Percentiles rank a stretch among this genome's conserved stretches.
Evolutionary conservation across 331 rosid genomes (phyloP).

Genomic region (Malus hybrid): DNA sequence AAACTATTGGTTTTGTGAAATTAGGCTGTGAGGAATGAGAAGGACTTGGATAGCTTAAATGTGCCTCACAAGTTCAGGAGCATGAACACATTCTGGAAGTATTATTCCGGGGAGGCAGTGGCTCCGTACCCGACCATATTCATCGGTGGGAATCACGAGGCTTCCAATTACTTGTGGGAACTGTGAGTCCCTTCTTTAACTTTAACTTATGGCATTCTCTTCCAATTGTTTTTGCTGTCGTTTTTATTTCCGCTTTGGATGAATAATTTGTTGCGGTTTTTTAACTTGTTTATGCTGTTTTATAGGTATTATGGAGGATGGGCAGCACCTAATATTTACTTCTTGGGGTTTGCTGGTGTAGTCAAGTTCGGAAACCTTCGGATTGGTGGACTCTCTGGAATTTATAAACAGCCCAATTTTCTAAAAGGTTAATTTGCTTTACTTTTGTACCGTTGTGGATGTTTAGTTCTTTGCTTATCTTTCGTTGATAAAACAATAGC

Average conservation of each 20-base stretch:
- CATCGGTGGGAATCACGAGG: slow-evolving; percentile 96
- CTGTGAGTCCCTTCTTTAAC: slow-evolving; percentile 44
- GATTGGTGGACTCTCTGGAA: slow-evolving; percentile 93
- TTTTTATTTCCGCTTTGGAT: background rate
- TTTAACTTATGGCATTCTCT: background rate
- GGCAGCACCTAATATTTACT: slow-evolving; percentile 94
- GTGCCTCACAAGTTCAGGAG: slow-evolving; percentile 53
- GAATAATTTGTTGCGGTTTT: background rate
- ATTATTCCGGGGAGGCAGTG: slow-evolving; percentile 68
- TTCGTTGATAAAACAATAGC: background rate
- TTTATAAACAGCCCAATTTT: slow-evolving; percentile 68
- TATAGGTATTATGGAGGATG: slow-evolving; percentile 90
- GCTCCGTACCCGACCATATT: slow-evolving; percentile 91
- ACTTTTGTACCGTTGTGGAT: background rate
- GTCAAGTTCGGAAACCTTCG: slow-evolving; percentile 87
- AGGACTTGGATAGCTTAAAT: slow-evolving; percentile 66
- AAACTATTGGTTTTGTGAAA: background rate
- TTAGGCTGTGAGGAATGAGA: slow-evolving; percentile 77
- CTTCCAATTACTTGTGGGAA: slow-evolving; percentile 91
- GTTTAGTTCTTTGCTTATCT: background rate
- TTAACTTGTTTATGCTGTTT: background rate
- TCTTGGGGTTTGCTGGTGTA: slow-evolving; percentile 85
- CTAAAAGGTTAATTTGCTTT: slow-evolving; percentile 45
- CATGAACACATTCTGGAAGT: slow-evolving; percentile 95
- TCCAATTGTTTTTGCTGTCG: background rate